A percentile compares a stretch with the other conserved stretches of the same genome.
Evolutionary conservation across 1,284 basidiomycete genomes (phyloP).

Genomic region (Coniferiporia sulphurascens): DNA sequence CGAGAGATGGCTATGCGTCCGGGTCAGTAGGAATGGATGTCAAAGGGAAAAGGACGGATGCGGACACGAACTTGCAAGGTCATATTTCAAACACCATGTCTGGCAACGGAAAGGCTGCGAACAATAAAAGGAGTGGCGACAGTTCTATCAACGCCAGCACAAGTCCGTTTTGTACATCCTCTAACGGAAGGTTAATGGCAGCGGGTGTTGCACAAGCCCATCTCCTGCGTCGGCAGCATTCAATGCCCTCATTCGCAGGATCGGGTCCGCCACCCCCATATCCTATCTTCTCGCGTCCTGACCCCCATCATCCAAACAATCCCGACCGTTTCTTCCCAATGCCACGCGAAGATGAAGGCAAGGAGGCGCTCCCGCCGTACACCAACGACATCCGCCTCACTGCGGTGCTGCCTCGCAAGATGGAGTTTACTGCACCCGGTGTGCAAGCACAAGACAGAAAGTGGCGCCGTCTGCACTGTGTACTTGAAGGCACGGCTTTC

Average conservation of each 20-base stretch:
- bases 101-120: neutral
- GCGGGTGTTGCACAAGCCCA: slow-evolving; percentile 12
- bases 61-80: neutral
- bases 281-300: slow-evolving; percentile 33
- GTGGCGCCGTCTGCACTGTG: slow-evolving; percentile 87
- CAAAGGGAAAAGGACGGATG: slow-evolving; percentile 4
- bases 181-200: neutral
- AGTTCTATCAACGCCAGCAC: neutral
- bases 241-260: slow-evolving; percentile 52
- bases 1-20: slow-evolving; percentile 13
- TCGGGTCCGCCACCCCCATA: slow-evolving; percentile 49
- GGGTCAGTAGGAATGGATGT: neutral
- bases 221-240: slow-evolving; percentile 42
- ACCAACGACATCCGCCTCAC: slow-evolving; percentile 81
- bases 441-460: slow-evolving; percentile 86
- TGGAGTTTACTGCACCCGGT: slow-evolving; percentile 88
- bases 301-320: neutral
- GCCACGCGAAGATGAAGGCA: slow-evolving; percentile 65
- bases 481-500: slow-evolving; percentile 89
- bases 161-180: neutral
- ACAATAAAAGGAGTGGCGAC: neutral
- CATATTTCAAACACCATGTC: neutral
- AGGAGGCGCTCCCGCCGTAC: slow-evolving; percentile 79
- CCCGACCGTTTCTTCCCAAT: neutral
- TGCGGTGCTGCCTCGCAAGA: slow-evolving; percentile 86